A percentile compares a stretch with the other conserved stretches of the same genome.
Evolutionary conservation across 352 stramenopile species (phyloP).

Genomic region (Phytophthora litchii): DNA sequence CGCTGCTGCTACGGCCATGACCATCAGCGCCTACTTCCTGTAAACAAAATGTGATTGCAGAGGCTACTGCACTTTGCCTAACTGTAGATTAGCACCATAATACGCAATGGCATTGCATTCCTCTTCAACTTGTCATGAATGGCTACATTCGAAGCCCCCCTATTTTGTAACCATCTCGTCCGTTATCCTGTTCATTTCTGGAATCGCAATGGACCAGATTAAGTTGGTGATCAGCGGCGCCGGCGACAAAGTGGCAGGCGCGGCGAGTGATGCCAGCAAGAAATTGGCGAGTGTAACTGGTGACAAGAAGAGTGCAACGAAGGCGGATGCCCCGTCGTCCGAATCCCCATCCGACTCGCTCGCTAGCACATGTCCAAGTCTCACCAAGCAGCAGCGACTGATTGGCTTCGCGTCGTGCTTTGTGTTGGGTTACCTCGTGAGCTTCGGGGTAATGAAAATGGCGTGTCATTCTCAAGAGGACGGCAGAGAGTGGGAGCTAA

Average conservation of each 20-base stretch:
- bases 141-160: slow-evolving; percentile 4
- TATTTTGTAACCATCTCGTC: slow-evolving; percentile 5
- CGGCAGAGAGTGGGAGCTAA: slow-evolving; percentile 12
- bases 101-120: background rate
- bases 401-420: slow-evolving; percentile 82
- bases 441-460: slow-evolving; percentile 62
- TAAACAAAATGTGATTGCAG: background rate
- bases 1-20: background rate
- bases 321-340: slow-evolving; percentile 11
- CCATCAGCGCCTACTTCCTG: background rate
- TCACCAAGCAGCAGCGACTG: slow-evolving; percentile 73
- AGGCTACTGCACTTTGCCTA: background rate
- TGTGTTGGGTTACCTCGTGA: slow-evolving; percentile 81
- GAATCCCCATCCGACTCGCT: slow-evolving; percentile 47
- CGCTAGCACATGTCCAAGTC: slow-evolving; percentile 61
- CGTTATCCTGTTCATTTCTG: slow-evolving; percentile 24
- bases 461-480: background rate
- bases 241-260: slow-evolving; percentile 47
- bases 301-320: slow-evolving; percentile 30
- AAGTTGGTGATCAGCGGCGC: slow-evolving; percentile 69
- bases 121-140: background rate
- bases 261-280: slow-evolving; percentile 41
- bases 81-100: background rate
- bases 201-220: slow-evolving; percentile 71
- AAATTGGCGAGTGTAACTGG: slow-evolving; percentile 38